A percentile compares a stretch with the other conserved stretches of the same genome.
Evolutionary conservation across 306 rosid genomes (phyloP).

Genomic region (Castanopsis chinensis): DNA sequence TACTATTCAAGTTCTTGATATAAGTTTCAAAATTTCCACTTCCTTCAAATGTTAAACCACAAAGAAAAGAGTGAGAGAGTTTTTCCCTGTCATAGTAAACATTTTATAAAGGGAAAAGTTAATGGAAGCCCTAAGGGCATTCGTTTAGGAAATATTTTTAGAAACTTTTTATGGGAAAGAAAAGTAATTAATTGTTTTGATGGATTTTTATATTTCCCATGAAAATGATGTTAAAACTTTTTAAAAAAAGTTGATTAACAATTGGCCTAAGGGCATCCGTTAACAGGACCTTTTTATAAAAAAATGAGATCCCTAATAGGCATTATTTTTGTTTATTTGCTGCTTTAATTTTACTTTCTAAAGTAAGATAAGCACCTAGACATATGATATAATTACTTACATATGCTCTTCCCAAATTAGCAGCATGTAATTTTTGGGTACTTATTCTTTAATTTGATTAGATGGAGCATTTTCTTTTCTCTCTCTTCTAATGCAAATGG

Average conservation of each 20-base stretch:
- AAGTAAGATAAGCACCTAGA: not conserved
- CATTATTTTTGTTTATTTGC: not conserved
- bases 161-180: too few species aligned
- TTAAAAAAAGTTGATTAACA: too few species aligned
- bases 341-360: not conserved
- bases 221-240: too few species aligned
- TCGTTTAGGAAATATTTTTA: too few species aligned
- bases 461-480: constrained; percentile 12
- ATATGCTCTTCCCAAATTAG: not conserved
- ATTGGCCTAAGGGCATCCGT: too few species aligned
- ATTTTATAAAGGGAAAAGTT: too few species aligned
- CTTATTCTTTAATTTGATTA: not conserved
- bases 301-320: not conserved
- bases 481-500: not conserved
- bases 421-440: not conserved
- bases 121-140: too few species aligned
- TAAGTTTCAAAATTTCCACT: too few species aligned
- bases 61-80: not conserved
- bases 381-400: not conserved
- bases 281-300: not conserved
- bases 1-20: not conserved
- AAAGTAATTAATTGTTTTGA: too few species aligned
- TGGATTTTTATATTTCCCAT: too few species aligned
- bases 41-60: not conserved
- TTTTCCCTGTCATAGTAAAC: not conserved